Evolutionary conservation across 768 basidiomycete species (phyloP), one percentile per base, ranked within the genome.

Genomic region (Termitomyces sp.): DNA sequence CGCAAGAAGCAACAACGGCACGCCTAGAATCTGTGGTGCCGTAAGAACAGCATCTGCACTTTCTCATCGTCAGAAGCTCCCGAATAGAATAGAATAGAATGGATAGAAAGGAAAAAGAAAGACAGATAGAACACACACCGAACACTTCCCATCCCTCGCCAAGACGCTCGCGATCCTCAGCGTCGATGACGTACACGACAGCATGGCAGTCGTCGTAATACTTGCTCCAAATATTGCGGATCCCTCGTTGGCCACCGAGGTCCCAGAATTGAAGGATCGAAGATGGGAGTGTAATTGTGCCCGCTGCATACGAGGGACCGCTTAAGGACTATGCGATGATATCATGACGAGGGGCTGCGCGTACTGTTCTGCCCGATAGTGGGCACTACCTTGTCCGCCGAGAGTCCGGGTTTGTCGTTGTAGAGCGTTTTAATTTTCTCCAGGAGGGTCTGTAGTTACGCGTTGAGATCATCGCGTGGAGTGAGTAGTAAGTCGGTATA

Each of bases 151-250:
- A 98, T 15, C 94, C 93, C 79, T 98, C 97, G 52, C 87, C 84
- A 32, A 98, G 78, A 43, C 96, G 79, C 68, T 93, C 94, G 38
- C 87, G 78, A 78, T 99, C 96, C 65, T 90, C 85, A 9, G 95
- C 94, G 72, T 99, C 97, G 56, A 99, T 86, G 56, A 98, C 91
- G 68, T 92, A 99, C 45, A 91, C 94, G 49, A 98, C 93, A 8
- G 96, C 96, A 72, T 99, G 96, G 65, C 95, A 97, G 71, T 98
- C 95, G 59, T 93, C 90, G 72, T 96, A 98, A 75, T 99, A 99
- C 59, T 85, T 81, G 61, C 89, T 86, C 96, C 96, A 98, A 65
- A 99, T 96, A 40, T 87, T 89, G 34, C 96, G 83, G 45, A 99
- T 96, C 29, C 96, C 94, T 1, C 89, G 80, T 71, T 98, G 96